These are phyloP conservation scores for Yamadazyma ubonensis DNA, from an alignment of 805 yeast genomes.

Conservation along the genomic window DNA sequence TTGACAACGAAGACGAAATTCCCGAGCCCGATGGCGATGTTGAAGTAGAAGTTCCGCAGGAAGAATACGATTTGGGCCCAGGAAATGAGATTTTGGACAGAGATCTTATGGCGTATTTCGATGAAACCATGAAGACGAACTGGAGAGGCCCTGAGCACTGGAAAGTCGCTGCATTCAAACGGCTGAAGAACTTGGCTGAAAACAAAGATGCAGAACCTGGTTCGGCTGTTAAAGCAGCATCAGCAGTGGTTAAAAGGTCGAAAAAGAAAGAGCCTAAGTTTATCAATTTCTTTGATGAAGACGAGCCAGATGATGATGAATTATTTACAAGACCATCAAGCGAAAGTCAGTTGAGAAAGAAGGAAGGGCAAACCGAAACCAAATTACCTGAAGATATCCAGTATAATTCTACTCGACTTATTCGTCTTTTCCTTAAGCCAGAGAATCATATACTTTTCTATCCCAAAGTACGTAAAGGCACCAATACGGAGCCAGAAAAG, in stretches of 20 bases:
- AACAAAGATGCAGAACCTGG: conserved; percentile 4
- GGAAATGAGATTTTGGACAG: conserved; percentile 44
- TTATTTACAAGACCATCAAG: conserved; percentile 35
- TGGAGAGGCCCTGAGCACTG: conserved; percentile 95
- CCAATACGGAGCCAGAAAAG: background rate
- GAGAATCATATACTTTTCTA: conserved; percentile 17
- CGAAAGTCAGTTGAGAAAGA: conserved; percentile 14
- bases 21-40: conserved; percentile 17
- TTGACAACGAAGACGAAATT: conserved; percentile 15
- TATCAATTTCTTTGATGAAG: conserved; percentile 33
- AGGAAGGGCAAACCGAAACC: conserved; percentile 25
- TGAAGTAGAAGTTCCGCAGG: conserved; percentile 12
- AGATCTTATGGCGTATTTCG: conserved; percentile 79
- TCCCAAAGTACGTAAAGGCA: conserved; percentile 15
- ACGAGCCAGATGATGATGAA: conserved; percentile 30
- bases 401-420: conserved; percentile 66
- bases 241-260: too few relatives aligned
- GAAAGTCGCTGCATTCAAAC: conserved; percentile 68
- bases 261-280: conserved; percentile 20
- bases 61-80: conserved; percentile 15
- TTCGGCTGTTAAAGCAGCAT: too few relatives aligned
- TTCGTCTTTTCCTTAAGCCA: conserved; percentile 71
- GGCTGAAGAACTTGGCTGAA: conserved; percentile 29
- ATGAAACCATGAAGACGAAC: conserved; percentile 61
- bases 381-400: conserved; percentile 71